phyloP scores from a whole-genome alignment of 2,329 filamentous ascomycete species.

The Westerdykella sp. region DNA sequence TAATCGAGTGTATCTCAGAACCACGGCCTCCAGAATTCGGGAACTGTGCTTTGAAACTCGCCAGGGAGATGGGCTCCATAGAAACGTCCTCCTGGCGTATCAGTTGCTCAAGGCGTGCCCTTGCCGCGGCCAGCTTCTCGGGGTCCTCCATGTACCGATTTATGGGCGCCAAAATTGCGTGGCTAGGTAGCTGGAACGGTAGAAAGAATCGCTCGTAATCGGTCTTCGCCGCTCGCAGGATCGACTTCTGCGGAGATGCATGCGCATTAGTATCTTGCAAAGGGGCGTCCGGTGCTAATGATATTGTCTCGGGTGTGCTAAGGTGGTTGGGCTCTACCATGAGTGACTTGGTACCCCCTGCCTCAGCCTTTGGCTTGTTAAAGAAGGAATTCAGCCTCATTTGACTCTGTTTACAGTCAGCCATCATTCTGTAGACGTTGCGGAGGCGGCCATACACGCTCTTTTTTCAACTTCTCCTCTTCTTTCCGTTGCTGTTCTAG shows the following conservation, averaged over 20 bases:
- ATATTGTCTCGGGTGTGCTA: slow-evolving; percentile 23
- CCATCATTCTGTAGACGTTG: neutral
- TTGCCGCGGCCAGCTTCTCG: slow-evolving; percentile 21
- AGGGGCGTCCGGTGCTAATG: slow-evolving; percentile 18
- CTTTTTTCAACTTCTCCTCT: slow-evolving; percentile 31
- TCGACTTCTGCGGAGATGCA: slow-evolving; percentile 32
- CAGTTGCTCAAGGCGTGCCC: slow-evolving; percentile 23
- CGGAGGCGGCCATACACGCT: slow-evolving; percentile 31
- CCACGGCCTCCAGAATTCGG: slow-evolving; percentile 4
- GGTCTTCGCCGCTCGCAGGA: slow-evolving; percentile 28
- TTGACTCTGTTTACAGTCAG: slow-evolving; percentile 33
- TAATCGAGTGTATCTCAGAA: slow-evolving; percentile 11
- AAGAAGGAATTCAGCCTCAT: slow-evolving; percentile 43
- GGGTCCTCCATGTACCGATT: slow-evolving; percentile 31
- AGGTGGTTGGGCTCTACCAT: slow-evolving; percentile 30
- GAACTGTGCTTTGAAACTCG: slow-evolving; percentile 16
- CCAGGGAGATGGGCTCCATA: slow-evolving; percentile 11
- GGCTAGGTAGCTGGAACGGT: slow-evolving; percentile 70
- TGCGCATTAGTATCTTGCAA: slow-evolving; percentile 21
- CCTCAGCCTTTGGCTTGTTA: slow-evolving; percentile 34
- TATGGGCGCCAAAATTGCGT: slow-evolving; percentile 62
- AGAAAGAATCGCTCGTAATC: slow-evolving; percentile 62
- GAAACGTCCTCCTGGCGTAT: slow-evolving; percentile 11
- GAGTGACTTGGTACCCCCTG: slow-evolving; percentile 20
- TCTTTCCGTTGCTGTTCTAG: slow-evolving; percentile 39